Evolutionary conservation across 192 early-diverging fungal genomes (phyloP), one percentile per base, ranked within the genome.

Genomic region (Coemansia sp.): DNA sequence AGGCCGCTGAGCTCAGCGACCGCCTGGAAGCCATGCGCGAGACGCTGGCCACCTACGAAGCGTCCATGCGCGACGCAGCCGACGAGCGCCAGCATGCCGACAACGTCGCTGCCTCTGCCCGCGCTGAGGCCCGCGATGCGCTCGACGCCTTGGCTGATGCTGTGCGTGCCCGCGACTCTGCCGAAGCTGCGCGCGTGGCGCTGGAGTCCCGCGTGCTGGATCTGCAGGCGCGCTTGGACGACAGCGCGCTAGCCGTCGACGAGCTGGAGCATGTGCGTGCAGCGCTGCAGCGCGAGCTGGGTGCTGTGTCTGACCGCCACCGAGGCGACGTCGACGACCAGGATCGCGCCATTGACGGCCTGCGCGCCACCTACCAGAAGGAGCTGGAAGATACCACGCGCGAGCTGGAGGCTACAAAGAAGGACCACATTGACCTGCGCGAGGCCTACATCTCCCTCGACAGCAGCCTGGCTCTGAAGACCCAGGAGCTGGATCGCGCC

Each of bases 311-410:
- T 53, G 91, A 94, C 53, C 84, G 91, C 58, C 89, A 93, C 63
- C 83, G 86, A 45, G 85, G 86, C 19, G 94, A 94, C 64, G 75
- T 91, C 23, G 93, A 93, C 57, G 93, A 93, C 45, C 87, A 88
- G 38, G 92, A 91, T 45, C 77, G 76, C 27, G 76, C 87, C 8
- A 82, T 94, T 15, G 93, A 94, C n/a, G 80, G 82, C 62, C 84
- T 89, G 55, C 88, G 90, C 12, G 89, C 86, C 62, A 95, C 92
- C 76, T 95, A 94, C 73, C 92, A 94, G 70, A 91, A 88, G 67
- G 93, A 97, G 84, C 81, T 95, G 23, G 90, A 93, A 63, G 86
- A 89, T 48, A 85, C 94, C 50, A 85, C 90, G 64, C 76, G 84
- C 9, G 95, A 97, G 76, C 85, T 95, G 53, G 94, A 97, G 63